Base-by-base conservation (phyloP, 768 basidiomycete species). In the Termitomyces sp. region DNA sequence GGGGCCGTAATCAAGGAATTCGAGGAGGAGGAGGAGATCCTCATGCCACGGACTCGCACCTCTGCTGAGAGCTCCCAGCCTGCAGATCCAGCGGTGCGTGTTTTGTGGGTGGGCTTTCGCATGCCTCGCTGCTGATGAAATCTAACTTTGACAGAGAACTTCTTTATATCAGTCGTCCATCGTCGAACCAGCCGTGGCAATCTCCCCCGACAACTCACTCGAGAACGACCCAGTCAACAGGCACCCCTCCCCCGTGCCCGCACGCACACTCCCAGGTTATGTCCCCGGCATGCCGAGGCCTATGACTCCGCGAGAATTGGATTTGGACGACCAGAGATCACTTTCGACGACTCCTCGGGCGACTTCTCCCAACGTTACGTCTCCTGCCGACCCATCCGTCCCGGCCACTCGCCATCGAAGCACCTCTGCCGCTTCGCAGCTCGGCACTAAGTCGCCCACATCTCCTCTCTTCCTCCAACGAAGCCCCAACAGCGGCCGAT, bases 231-330 rank as follows among this genome's bases (percentile, higher is more conserved):
- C 77, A 40, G 56, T 48, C 48, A 75, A 77, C 50, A 80, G 75
- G 43, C 81, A 78, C n/a, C 71, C 82, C 51, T 87, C 86, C 2
- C 87, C 88, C 46, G 75, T 85, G 26, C 86, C 86, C 30, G 76
- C 83, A 49, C 82, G 83, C 47, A 82, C 77, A 3, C 68, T 91
- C 23, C 91, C 92, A 56, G 92, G 92, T 14, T 94, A 94, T 71
- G 85, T 92, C 58, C 92, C 92, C 26, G 92, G 92, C 12, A 94
- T 94, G 92, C 89, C 89, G 23, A 78, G 92, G 44, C 92, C 92
- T 18, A 92, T 93, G 88, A 93, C 92, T 6, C 92, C 92, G n/a
- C 86, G 85, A 57, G 88, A 91, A 63, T 74, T 81, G 35, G 92
- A 92, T 50, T 68, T 79, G 32, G 91, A 93, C 56, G 89, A 91